Evolutionary conservation across 148 eudicot species (phyloP), one percentile per base, ranked within the genome.

Genomic region (Camellia japonica): DNA sequence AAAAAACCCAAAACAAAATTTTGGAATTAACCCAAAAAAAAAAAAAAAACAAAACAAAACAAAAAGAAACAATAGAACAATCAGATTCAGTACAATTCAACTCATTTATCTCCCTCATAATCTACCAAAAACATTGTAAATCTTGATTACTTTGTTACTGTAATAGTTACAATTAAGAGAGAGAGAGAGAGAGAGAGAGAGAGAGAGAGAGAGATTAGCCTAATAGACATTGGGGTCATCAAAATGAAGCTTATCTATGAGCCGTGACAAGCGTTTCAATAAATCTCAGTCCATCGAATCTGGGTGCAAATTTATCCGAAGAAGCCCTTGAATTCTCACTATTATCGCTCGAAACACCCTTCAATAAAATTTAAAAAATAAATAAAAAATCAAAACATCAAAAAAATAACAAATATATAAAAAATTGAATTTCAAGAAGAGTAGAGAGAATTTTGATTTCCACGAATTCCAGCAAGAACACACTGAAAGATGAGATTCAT

Each of bases 201-300:
- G 38, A 30, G 38, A 30, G 38, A 30, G 38, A 30, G 38, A 30
- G 38, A 30, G 38, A 30, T 30, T 30, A 30, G 38, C 38, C 38
- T 30, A 30, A 30, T 30, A 30, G 38, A 30, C 38, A 30, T 30
- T 30, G 38, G 38, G 38, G 3, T 64, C 68, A 23, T 64, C 68
- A 7, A 23, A 73, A 4, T n/a, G 18, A 47, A 30, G 80, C 41
- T 68, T 41, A 78, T 78, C 80, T 78, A 65, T 78, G 80, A 78
- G 74, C 80, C 2, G 80, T 78, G 41, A 78, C 64, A 51, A 78
- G 52, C 16, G 80, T 78, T 55, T 78, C 74, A n/a, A 78, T 78
- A 78, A 68, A 78, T n/a, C 80, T 68, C 73, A 78, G 74, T 12
- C 80, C 80, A 7, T 78, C 80, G 74, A 78, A 78, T 20, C 54